Evolutionary conservation across 2,329 filamentous ascomycete species (phyloP), one percentile per base, ranked within the genome.

Genomic region (Verticillium klebahnii): DNA sequence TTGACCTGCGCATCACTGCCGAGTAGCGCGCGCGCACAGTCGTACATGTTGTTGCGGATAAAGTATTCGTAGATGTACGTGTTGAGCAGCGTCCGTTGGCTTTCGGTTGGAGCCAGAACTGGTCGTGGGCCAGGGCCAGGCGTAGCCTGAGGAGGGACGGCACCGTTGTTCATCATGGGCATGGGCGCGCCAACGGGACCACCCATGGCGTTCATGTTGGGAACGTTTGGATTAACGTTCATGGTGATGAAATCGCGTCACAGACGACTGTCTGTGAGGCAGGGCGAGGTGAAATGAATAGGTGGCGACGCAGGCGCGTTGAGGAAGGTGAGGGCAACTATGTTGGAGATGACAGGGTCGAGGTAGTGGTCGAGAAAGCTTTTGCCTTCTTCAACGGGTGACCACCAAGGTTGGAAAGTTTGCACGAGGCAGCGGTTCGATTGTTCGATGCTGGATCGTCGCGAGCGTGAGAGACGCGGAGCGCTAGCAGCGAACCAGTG

Each of bases 1-100:
- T 88, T 90, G 66, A 92, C 79, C 63, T 83, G 86, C 71, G 89
- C 83, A 66, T 90, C 85, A 74, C 84, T 83, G 55, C 84, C 82
- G 61, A 91, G 78, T 63, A 97, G 82, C 57, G 88, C 84, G 68
- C 92, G 87, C 67, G 95, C 95, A 73, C 91, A 89, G 67, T 95
- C 91, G 72, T 85, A 89, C 84, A 97, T 92, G 68, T 88, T 85
- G 74, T 92, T 90, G 71, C 91, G 92, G 67, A 97, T 81, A 67
- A 98, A 94, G 74, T 95, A 94, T 72, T 95, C 91, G 82, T 94
- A 95, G 67, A 95, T 95, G 74, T 93, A 93, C 23, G 91, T 94
- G 78, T 94, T 93, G 59, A 95, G 83, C 63, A 87, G 78, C 57
- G 82, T 78, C 66, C 84, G 85, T 67, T 79, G 80, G 64, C 72